These are phyloP conservation scores for Ophiostoma quercus DNA, from an alignment of 2,329 filamentous ascomycete genomes.

Conservation along the genomic window DNA sequence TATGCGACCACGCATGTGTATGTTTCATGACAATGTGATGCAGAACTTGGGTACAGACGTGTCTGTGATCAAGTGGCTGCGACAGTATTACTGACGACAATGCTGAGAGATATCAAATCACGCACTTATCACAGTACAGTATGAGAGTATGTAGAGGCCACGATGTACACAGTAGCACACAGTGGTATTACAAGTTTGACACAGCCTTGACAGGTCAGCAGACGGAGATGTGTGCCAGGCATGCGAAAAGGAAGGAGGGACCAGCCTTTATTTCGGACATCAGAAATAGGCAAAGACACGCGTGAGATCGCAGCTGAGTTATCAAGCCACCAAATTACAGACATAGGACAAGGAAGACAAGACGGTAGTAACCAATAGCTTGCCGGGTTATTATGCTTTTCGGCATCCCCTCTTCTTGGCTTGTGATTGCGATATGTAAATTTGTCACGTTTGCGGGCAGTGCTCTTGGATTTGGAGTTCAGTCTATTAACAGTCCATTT, in stretches of 20 bases:
- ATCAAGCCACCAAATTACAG: neutral
- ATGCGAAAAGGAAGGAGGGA: neutral
- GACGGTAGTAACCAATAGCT: neutral
- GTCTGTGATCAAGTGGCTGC: neutral
- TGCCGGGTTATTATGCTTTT: neutral
- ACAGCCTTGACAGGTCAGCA: neutral
- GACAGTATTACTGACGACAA: neutral
- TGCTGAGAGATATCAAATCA: neutral
- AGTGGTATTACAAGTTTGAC: neutral
- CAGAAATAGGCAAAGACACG: neutral
- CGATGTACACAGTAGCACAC: neutral
- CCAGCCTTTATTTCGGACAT: neutral
- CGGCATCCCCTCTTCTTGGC: constrained; percentile 4
- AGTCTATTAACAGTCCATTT: neutral
- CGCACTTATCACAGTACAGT: neutral
- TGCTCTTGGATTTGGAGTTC: neutral
- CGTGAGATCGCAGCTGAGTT: neutral
- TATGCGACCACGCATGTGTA: neutral
- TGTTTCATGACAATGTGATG: neutral
- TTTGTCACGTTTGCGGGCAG: constrained; percentile 2
- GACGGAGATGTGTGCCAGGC: neutral
- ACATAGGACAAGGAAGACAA: neutral
- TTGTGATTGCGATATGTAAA: constrained; percentile 7
- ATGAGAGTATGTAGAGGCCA: neutral
- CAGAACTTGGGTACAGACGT: neutral